These are phyloP conservation scores for Penicillium lagena DNA, from an alignment of 495 filamentous ascomycete genomes.

Conservation along the genomic window DNA sequence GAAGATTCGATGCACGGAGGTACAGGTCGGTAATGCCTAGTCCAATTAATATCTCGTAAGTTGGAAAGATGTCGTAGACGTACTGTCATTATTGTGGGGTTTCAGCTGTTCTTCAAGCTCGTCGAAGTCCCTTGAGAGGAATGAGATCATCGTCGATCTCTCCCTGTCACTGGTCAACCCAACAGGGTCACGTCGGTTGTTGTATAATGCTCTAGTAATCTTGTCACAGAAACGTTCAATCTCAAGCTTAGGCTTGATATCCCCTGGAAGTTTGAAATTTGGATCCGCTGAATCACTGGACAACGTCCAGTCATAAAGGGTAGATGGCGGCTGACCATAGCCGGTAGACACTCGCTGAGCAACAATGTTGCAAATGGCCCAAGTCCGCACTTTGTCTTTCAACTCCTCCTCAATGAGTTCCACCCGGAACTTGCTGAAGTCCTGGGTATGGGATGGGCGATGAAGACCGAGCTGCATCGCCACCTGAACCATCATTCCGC, in stretches of 20 bases:
- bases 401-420: conserved; percentile 81
- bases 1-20: conserved; percentile 71
- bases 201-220: conserved; percentile 79
- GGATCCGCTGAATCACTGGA: conserved; percentile 56
- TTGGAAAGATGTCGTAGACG: neutral
- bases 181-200: conserved; percentile 67
- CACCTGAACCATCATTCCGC: conserved; percentile 88
- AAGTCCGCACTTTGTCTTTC: conserved; percentile 78
- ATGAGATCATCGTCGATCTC: conserved; percentile 57
- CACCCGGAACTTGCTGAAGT: conserved; percentile 78
- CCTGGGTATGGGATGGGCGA: conserved; percentile 81
- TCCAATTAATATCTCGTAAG: conserved; percentile 16
- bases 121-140: conserved; percentile 46
- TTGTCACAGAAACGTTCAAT: conserved; percentile 83
- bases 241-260: conserved; percentile 61
- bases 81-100: conserved; percentile 35
- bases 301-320: conserved; percentile 81
- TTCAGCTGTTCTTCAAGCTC: conserved; percentile 44
- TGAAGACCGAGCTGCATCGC: conserved; percentile 88
- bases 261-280: conserved; percentile 59
- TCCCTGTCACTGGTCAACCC: conserved; percentile 67
- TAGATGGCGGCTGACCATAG: conserved; percentile 85
- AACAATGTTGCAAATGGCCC: conserved; percentile 90
- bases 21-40: conserved; percentile 63
- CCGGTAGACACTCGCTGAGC: conserved; percentile 86